Evolutionary conservation across 2,329 filamentous ascomycete species (phyloP), one percentile per base, ranked within the genome.

Genomic region (Claviceps arundinis): DNA sequence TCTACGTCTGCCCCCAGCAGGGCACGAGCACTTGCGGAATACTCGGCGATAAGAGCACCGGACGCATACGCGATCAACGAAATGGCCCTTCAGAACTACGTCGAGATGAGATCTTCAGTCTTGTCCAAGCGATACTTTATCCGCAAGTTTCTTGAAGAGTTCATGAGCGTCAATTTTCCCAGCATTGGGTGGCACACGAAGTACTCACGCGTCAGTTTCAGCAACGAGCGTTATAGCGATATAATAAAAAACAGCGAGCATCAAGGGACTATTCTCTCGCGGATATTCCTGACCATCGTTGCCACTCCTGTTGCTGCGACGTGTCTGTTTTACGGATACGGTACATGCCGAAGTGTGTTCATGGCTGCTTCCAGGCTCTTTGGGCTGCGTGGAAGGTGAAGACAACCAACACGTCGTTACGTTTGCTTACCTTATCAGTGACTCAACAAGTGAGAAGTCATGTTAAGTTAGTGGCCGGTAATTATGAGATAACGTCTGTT

Each of bases 51-150:
- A 50, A 84, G 93, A 3, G 80, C 82, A 4, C 76, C 81, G 0
- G 91, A 98, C 61, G 86, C 89, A 0, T 81, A 91, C 59, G 83
- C 89, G 0, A 96, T 98, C 71, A 95, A 94, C 62, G 87, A 95
- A 59, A 78, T 98, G 3, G 93, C 93, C 0, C 76, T 94, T 37
- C 78, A 87, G 47, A 98, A 98, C 64, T 97, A 96, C 65, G 75
- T 84, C 47, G 93, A 98, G 69, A 98, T 98, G 93, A 81, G 90
- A 9, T 79, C 84, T 0, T 87, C 87, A 3, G 93, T 97, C 8
- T 81, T 85, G 41, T 89, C 83, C 1, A 82, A 80, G 0, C 62
- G 84, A 0, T 97, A 97, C 62, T 78, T 84, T 37, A 65, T 93
- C 9, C 81, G 93, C 52, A 98, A 98, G 68, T 82, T 74, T 57